phyloP scores from a whole-genome alignment of 1,139 yeast species.

The Insectozyma bohioensis region DNA sequence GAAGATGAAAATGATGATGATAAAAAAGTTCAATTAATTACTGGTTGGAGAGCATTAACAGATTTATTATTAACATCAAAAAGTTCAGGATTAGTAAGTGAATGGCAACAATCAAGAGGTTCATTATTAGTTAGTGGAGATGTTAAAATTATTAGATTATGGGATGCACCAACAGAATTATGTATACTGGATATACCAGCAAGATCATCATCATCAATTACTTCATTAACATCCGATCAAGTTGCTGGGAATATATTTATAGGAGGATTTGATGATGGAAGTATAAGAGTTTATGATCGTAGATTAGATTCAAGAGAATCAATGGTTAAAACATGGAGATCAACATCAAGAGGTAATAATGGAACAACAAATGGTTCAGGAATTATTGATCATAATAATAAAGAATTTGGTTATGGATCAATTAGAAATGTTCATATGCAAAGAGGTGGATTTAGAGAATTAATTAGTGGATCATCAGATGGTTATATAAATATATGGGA shows the following conservation, averaged over 20 bases:
- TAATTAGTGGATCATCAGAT: slow-evolving; percentile 79
- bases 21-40: slow-evolving; percentile 56
- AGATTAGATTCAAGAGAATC: slow-evolving; percentile 83
- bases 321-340: slow-evolving; percentile 79
- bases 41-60: slow-evolving; percentile 93
- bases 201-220: slow-evolving; percentile 83
- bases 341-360: slow-evolving; percentile 21
- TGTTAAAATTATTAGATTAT: slow-evolving; percentile 82
- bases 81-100: slow-evolving; percentile 81
- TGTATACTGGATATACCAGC: slow-evolving; percentile 89
- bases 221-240: slow-evolving; percentile 90
- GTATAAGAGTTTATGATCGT: slow-evolving; percentile 85
- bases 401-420: slow-evolving; percentile 40
- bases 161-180: slow-evolving; percentile 97
- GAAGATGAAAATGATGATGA: slow-evolving; percentile 35
- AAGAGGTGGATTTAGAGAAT: slow-evolving; percentile 91
- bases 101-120: slow-evolving; percentile 98
- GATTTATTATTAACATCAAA: slow-evolving; percentile 80
- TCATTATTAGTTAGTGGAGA: slow-evolving; percentile 92
- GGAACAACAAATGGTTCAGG: slow-evolving; percentile 8
- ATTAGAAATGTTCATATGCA: slow-evolving; percentile 90
- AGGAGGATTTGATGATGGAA: slow-evolving; percentile 94
- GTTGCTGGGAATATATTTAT: slow-evolving; percentile 90
- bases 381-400: too few relatives aligned
- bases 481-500: slow-evolving; percentile 92